Evolutionary conservation across 169 alveolate species (phyloP).

Genomic region (Eimeria sp.): DNA sequence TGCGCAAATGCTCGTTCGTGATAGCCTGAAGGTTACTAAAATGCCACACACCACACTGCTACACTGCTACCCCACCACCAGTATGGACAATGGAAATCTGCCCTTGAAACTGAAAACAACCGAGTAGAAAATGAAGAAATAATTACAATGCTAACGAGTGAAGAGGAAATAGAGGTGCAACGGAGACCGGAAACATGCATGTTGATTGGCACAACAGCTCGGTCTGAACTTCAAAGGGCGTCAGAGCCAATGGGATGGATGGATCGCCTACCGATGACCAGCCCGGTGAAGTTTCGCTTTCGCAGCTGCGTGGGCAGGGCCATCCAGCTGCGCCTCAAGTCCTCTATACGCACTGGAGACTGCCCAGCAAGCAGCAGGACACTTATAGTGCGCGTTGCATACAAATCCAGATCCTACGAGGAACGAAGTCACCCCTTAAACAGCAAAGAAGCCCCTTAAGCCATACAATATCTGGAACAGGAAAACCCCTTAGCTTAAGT

Average conservation of each 20-base stretch:
- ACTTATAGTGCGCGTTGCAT: constrained; percentile 27
- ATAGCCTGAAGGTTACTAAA: neutral
- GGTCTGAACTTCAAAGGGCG: neutral
- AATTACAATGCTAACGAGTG: no score
- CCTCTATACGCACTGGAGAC: constrained; percentile 37
- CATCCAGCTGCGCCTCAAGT: constrained; percentile 61
- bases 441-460: neutral
- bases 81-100: neutral
- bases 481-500: neutral
- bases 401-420: constrained; percentile 6
- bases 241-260: neutral
- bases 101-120: neutral
- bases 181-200: neutral
- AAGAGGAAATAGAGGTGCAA: neutral
- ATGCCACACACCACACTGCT: neutral
- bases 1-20: neutral
- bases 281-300: constrained; percentile 24
- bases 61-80: neutral
- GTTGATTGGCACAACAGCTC: neutral
- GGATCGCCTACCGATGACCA: constrained; percentile 13
- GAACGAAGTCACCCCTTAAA: neutral
- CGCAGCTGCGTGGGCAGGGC: constrained; percentile 33
- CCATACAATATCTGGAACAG: neutral
- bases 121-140: neutral
- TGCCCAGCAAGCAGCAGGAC: constrained; percentile 51